These are phyloP conservation scores for Claviceps humidiphila DNA, from an alignment of 2,329 filamentous ascomycete genomes.

Conservation along the genomic window DNA sequence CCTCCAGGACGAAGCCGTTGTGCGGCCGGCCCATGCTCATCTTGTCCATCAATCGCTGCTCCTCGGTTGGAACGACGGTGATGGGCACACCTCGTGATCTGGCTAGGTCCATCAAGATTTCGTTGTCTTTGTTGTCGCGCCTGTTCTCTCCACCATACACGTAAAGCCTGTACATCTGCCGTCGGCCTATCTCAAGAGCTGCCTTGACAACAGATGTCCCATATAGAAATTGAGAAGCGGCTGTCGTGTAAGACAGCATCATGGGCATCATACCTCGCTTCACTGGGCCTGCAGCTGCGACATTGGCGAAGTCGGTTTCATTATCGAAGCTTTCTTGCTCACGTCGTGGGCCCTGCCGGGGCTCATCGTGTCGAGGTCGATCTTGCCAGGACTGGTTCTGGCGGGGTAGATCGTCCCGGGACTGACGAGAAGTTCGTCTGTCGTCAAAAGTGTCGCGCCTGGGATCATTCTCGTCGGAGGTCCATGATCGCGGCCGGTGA, in stretches of 20 bases:
- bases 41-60: slow-evolving; percentile 63
- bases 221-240: slow-evolving; percentile 85
- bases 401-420: neutral
- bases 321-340: neutral
- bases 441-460: neutral
- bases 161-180: slow-evolving; percentile 77
- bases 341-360: neutral
- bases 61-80: slow-evolving; percentile 43
- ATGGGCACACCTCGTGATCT: slow-evolving; percentile 37
- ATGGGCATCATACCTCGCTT: slow-evolving; percentile 23
- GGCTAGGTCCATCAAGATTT: slow-evolving; percentile 32
- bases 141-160: slow-evolving; percentile 50
- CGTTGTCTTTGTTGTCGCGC: slow-evolving; percentile 33
- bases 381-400: neutral
- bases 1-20: slow-evolving; percentile 80
- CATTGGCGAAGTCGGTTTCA: neutral
- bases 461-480: neutral
- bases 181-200: slow-evolving; percentile 51
- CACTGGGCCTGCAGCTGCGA: slow-evolving; percentile 2
- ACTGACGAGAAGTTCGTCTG: neutral
- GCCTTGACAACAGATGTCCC: slow-evolving; percentile 70
- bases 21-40: slow-evolving; percentile 75
- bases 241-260: slow-evolving; percentile 52
- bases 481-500: slow-evolving; percentile 8
- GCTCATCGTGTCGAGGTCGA: neutral